Conservation (phyloP, 2,329 filamentous ascomycete species). For the Penicillium sp. region DNA sequence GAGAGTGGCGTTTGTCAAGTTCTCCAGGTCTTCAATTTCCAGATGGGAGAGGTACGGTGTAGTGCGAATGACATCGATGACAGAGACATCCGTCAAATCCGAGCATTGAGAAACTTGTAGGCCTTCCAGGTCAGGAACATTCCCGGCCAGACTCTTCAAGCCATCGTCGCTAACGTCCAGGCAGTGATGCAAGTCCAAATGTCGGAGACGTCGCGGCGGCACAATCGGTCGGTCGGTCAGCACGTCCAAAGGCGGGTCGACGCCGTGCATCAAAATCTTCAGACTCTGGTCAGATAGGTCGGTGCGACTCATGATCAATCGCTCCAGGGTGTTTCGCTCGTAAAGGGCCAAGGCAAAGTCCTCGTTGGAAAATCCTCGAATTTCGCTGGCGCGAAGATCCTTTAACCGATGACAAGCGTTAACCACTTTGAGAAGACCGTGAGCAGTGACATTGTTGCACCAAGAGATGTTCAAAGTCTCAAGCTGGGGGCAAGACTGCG, state of each 20-base stretch:
- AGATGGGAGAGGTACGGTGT: constrained; percentile 77
- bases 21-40: constrained; percentile 80
- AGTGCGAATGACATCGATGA: constrained; percentile 71
- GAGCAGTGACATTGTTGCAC: constrained; percentile 81
- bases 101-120: constrained; percentile 77
- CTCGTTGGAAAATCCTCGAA: constrained; percentile 73
- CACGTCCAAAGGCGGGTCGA: constrained; percentile 74
- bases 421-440: constrained; percentile 70
- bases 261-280: constrained; percentile 70
- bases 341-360: constrained; percentile 74
- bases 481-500: constrained; percentile 75
- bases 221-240: constrained; percentile 75
- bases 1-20: constrained; percentile 72
- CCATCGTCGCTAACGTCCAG: constrained; percentile 68
- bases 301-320: constrained; percentile 74
- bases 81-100: constrained; percentile 68
- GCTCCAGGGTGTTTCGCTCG: constrained; percentile 74
- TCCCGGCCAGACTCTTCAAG: constrained; percentile 67
- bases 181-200: constrained; percentile 83
- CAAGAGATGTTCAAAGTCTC: constrained; percentile 86
- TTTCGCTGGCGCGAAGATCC: constrained; percentile 79
- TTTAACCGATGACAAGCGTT: constrained; percentile 69
- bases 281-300: constrained; percentile 75
- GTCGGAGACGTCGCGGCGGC: constrained; percentile 72
- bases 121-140: constrained; percentile 76